Base-by-base conservation (phyloP, 164 flowering plant genomes). In the Annona cherimola region DNA sequence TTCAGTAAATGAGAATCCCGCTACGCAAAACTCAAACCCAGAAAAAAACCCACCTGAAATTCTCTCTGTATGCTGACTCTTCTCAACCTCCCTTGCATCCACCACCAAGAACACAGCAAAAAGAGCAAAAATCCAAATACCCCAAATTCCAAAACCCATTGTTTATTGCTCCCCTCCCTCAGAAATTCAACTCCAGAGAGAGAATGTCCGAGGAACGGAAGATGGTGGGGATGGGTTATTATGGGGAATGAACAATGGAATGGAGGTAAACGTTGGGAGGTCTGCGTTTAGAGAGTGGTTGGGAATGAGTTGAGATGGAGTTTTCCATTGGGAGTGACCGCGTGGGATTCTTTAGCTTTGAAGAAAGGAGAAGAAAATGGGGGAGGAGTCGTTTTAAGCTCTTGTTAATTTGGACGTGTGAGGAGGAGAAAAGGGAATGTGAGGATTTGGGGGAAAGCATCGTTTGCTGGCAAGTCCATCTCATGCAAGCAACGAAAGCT, bases 11-110 rank as follows among this genome's bases (percentile, higher is more conserved):
- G 4, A 3, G 4, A 63, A 61, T 20, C 39, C 46, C 11, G 3
- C 2, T 16, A 18, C 60, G 19, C 12, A 46, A 45, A 6, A 2
- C 45, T 74, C 19, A 62, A 73, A 69, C 35, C 70, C 40, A 1
- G 2, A 39, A 74, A 39, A 60, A 72, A 68, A 45, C 71, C 12
- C 44, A 88, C 95, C 95, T 77, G 92, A 86, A 76, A 90, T 90
- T 67, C 95, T 72, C 82, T 90, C 95, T 6, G 95, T 85, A 18
- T 67, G 89, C 71, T 78, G 89, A 77, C 62, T 76, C 57, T 77
- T 71, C 35, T 80, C 75, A 39, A 76, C 70, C 74, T 77, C 78
- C 63, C 72, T 63, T 40, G 86, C 87, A 69, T 64, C 83, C 76
- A 54, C 69, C 26, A 72, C 43, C 50, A 16, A 66, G 8, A 42